Percentiles rank a stretch among this genome's conserved stretches.
Evolutionary conservation across 2,329 filamentous ascomycete species (phyloP).

Genomic region (Whalleya microplaca): DNA sequence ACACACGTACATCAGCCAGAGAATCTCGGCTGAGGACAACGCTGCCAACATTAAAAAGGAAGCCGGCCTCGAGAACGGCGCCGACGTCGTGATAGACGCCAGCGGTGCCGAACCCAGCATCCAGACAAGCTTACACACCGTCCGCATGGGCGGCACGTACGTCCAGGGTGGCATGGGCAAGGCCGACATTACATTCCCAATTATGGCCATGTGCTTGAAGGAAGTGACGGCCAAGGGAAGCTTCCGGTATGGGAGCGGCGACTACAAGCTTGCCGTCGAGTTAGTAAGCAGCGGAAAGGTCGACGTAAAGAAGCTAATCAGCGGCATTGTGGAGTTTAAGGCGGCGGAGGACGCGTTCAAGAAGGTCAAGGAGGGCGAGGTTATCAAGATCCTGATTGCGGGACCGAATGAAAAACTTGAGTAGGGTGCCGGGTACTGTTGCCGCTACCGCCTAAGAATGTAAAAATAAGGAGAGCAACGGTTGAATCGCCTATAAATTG

Average conservation of each 20-base stretch:
- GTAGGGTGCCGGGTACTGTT: not conserved
- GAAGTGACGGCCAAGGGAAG: constrained; percentile 85
- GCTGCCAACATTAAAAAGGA: constrained; percentile 68
- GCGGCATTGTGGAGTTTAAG: constrained; percentile 74
- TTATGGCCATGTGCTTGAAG: constrained; percentile 87
- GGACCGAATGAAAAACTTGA: constrained; percentile 64
- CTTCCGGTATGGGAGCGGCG: constrained; percentile 87
- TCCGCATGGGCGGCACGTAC: constrained; percentile 74
- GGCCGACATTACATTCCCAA: constrained; percentile 85
- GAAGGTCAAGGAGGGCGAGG: constrained; percentile 82
- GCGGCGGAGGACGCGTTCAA: constrained; percentile 86
- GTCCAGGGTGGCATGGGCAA: constrained; percentile 92
- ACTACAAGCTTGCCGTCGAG: constrained; percentile 83
- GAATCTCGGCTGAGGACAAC: constrained; percentile 70
- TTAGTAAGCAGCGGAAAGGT: constrained; percentile 75
- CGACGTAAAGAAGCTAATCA: constrained; percentile 81
- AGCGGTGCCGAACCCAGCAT: constrained; percentile 79
- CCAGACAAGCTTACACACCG: constrained; percentile 72
- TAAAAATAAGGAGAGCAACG: no score
- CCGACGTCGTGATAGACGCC: constrained; percentile 80
- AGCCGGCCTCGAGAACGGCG: constrained; percentile 67
- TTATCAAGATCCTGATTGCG: constrained; percentile 70
- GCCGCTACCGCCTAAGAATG: not conserved
- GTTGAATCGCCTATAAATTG: no score
- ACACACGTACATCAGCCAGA: constrained; percentile 68